A percentile compares a stretch with the other conserved stretches of the same genome.
phyloP scores from a whole-genome alignment of 2,329 filamentous ascomycete species.

The Alternaria solani region DNA sequence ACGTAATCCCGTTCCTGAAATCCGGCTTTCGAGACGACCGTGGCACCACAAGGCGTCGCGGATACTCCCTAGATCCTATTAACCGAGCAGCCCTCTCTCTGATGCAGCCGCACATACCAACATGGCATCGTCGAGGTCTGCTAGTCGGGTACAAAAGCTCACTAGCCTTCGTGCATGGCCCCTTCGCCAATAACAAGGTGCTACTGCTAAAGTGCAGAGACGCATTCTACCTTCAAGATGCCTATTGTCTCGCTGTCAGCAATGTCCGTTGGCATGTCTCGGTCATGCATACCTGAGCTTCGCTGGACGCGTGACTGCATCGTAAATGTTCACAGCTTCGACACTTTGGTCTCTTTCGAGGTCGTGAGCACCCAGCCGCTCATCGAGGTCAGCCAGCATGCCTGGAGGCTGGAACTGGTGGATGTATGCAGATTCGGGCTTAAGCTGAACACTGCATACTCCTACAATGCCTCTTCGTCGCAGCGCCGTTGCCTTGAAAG shows the following conservation, averaged over 20 bases:
- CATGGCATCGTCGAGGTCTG: slow-evolving; percentile 31
- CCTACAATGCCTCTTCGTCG: slow-evolving; percentile 30
- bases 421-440: slow-evolving; percentile 29
- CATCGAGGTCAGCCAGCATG: slow-evolving; percentile 24
- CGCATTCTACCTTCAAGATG: slow-evolving; percentile 26
- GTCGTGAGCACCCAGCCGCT: neutral
- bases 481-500: slow-evolving; percentile 12
- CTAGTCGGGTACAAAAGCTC: slow-evolving; percentile 35
- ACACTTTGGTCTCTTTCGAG: slow-evolving; percentile 30
- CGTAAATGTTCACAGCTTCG: slow-evolving; percentile 28
- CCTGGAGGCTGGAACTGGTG: slow-evolving; percentile 27
- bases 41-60: slow-evolving; percentile 35
- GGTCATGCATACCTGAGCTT: slow-evolving; percentile 31
- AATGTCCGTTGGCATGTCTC: neutral
- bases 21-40: slow-evolving; percentile 34
- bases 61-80: slow-evolving; percentile 30
- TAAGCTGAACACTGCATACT: slow-evolving; percentile 34
- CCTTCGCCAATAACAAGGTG: slow-evolving; percentile 38
- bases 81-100: slow-evolving; percentile 2
- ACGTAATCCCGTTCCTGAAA: slow-evolving; percentile 37
- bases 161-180: slow-evolving; percentile 38
- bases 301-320: slow-evolving; percentile 29
- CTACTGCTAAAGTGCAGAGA: slow-evolving; percentile 32
- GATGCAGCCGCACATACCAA: slow-evolving; percentile 22
- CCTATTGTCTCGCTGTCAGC: slow-evolving; percentile 16